A percentile compares a stretch with the other conserved stretches of the same genome.
Conservation (phyloP, 2,329 filamentous ascomycete species). For the Aspergillus felis region DNA sequence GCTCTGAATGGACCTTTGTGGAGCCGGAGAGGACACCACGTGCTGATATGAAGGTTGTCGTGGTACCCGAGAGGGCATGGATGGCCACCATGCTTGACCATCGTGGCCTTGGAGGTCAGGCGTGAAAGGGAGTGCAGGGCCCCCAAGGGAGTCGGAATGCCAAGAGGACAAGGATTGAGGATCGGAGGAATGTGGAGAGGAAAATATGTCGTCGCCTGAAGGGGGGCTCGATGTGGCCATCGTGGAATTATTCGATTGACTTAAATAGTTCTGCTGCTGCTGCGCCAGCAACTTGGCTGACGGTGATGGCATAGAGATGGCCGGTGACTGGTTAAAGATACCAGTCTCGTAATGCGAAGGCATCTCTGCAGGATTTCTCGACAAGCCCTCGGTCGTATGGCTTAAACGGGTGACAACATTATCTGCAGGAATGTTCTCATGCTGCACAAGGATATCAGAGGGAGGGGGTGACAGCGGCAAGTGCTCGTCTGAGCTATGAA, state of each 20-base stretch:
- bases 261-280: conserved; percentile 32
- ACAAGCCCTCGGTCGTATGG: conserved; percentile 35
- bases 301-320: conserved; percentile 32
- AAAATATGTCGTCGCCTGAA: conserved; percentile 36
- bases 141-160: conserved; percentile 37
- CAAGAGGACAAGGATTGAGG: conserved; percentile 39
- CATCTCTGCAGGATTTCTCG: conserved; percentile 27
- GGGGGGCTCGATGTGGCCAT: conserved; percentile 33
- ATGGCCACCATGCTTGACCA: conserved; percentile 40
- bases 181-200: conserved; percentile 37
- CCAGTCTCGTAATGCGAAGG: conserved; percentile 29
- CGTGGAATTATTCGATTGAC: conserved; percentile 24
- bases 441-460: conserved; percentile 40
- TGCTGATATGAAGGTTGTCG: conserved; percentile 35
- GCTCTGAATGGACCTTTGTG: conserved; percentile 30
- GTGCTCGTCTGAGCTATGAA: conserved; percentile 43
- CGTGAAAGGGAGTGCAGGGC: conserved; percentile 36
- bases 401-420: conserved; percentile 26
- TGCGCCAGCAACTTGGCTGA: conserved; percentile 22
- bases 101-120: conserved; percentile 37
- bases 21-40: conserved; percentile 30
- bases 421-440: conserved; percentile 34
- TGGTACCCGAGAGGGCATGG: conserved; percentile 32
- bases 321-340: conserved; percentile 32
- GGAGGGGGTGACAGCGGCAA: conserved; percentile 45